These are phyloP conservation scores for Chrysoporthe cubensis DNA, from an alignment of 2,329 filamentous ascomycete species.

Conservation along the genomic window DNA sequence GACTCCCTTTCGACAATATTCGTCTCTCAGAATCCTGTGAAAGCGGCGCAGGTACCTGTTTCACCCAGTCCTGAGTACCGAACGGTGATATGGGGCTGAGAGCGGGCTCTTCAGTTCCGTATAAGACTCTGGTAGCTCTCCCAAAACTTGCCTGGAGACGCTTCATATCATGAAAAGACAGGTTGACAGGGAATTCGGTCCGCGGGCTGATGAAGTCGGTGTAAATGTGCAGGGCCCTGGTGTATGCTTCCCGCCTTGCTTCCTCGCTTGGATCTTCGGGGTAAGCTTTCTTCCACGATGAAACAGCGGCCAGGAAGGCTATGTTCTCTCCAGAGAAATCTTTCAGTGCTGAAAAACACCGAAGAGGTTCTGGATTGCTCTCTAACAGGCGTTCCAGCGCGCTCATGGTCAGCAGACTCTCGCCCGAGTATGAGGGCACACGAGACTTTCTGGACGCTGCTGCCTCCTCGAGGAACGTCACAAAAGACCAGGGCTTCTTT, in stretches of 20 bases:
- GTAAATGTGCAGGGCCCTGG: slow-evolving; percentile 64
- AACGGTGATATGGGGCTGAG: slow-evolving; percentile 52
- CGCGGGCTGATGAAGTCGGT: slow-evolving; percentile 61
- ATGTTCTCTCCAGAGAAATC: slow-evolving; percentile 76
- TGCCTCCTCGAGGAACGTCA: slow-evolving; percentile 34
- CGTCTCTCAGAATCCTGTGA: slow-evolving; percentile 7
- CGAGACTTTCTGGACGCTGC: slow-evolving; percentile 34
- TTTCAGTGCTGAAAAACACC: slow-evolving; percentile 65
- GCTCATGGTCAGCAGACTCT: slow-evolving; percentile 61
- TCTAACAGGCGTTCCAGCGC: slow-evolving; percentile 65
- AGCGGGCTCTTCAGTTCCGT: slow-evolving; percentile 43
- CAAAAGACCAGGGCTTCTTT: slow-evolving; percentile 37
- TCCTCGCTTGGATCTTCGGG: slow-evolving; percentile 34
- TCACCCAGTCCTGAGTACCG: slow-evolving; percentile 30
- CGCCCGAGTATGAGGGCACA: slow-evolving; percentile 35
- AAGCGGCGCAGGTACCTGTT: slow-evolving; percentile 14
- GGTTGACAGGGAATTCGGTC: slow-evolving; percentile 70
- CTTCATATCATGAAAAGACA: slow-evolving; percentile 60
- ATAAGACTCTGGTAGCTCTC: slow-evolving; percentile 51
- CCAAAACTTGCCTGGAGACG: slow-evolving; percentile 62
- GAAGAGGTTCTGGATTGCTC: slow-evolving; percentile 62
- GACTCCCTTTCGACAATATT: slow-evolving; percentile 23
- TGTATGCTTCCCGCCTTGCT: slow-evolving; percentile 56
- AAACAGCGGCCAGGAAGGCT: slow-evolving; percentile 63
- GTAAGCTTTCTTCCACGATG: slow-evolving; percentile 54